phyloP scores from a whole-genome alignment of 768 basidiomycete species.

The Russula sp. region DNA sequence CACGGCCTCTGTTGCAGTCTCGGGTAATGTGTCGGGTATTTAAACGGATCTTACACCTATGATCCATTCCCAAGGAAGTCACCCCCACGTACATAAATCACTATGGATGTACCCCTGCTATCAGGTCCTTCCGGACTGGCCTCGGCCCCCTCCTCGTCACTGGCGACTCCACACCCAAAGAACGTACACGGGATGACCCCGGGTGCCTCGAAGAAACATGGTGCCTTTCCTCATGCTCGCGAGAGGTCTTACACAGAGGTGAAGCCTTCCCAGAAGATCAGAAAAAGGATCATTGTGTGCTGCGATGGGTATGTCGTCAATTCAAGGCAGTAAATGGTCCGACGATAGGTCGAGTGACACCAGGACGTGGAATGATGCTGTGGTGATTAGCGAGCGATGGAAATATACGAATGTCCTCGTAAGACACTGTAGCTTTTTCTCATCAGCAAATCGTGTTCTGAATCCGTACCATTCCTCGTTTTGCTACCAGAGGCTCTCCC shows the following conservation, averaged over 20 bases:
- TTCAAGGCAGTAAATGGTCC: not conserved
- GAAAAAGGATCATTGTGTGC: conserved; percentile 52
- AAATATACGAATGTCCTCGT: conserved; percentile 30
- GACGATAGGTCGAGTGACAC: not conserved
- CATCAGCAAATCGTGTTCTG: not conserved
- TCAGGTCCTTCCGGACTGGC: not conserved
- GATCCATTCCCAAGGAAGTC: not conserved
- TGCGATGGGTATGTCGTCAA: conserved; percentile 56
- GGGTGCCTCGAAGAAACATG: not conserved
- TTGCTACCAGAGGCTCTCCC: conserved; percentile 26
- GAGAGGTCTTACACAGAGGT: conserved; percentile 9
- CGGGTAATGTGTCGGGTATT: not conserved
- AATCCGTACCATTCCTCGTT: not conserved
- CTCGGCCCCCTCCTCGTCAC: not conserved
- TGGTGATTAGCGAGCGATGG: conserved; percentile 26
- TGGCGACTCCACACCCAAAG: not conserved
- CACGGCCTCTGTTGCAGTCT: not conserved
- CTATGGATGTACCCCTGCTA: not conserved
- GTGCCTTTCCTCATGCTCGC: not conserved
- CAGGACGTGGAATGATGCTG: conserved; percentile 69
- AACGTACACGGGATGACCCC: not conserved
- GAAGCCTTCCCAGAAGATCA: not conserved
- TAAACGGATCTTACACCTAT: not conserved
- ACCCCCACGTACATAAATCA: not conserved
- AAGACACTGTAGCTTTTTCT: not conserved